Evolutionary conservation across 2,329 filamentous ascomycete genomes (phyloP).

Genomic region (Ophiocordyceps camponoti-rufipedis): DNA sequence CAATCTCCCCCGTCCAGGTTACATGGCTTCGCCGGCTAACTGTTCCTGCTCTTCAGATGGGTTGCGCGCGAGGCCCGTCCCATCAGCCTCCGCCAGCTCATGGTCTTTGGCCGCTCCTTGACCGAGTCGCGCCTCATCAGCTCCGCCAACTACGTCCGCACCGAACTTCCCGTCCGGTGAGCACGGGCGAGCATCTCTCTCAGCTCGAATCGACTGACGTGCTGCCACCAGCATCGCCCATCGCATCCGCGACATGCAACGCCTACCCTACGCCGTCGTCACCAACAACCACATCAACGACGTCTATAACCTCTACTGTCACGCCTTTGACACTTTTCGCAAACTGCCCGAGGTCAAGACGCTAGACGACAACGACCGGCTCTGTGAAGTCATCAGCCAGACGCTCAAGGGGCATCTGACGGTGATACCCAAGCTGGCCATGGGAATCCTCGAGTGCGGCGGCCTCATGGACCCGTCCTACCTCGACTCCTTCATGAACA

Average conservation of each 20-base stretch:
- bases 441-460: conserved; percentile 83
- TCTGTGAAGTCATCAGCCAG: conserved; percentile 63
- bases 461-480: conserved; percentile 63
- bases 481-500: conserved; percentile 91
- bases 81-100: conserved; percentile 91
- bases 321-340: conserved; percentile 83
- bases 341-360: conserved; percentile 68
- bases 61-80: conserved; percentile 80
- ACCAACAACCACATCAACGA: conserved; percentile 88
- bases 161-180: conserved; percentile 43
- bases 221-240: conserved; percentile 53
- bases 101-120: conserved; percentile 88
- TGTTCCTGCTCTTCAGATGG: conserved; percentile 42
- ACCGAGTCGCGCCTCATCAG: conserved; percentile 79
- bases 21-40: conserved; percentile 5
- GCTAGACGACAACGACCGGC: conserved; percentile 73
- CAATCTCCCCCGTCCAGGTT: conserved; percentile 1
- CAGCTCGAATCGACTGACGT: neutral
- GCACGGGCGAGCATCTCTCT: neutral
- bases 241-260: conserved; percentile 92
- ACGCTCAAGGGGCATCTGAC: conserved; percentile 77
- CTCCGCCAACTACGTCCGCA: conserved; percentile 93
- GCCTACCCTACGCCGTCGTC: conserved; percentile 84
- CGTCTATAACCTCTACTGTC: conserved; percentile 93
- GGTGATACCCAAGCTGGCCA: conserved; percentile 85